These are phyloP conservation scores for Grifola frondosa DNA, from an alignment of 1,284 basidiomycete genomes.

Conservation along the genomic window DNA sequence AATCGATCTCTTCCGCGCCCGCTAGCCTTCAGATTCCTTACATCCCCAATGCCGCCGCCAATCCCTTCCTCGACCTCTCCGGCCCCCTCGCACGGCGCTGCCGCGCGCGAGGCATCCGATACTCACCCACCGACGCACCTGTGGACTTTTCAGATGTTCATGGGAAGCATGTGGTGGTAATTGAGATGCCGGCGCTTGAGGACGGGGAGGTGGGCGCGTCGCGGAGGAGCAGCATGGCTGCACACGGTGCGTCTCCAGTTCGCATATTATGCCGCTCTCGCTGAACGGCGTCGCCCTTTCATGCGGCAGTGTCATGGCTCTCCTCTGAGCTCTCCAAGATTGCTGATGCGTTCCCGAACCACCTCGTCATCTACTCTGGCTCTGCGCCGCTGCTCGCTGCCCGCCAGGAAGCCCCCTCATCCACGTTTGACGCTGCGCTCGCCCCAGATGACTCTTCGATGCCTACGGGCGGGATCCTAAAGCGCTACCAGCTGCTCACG, in stretches of 20 bases:
- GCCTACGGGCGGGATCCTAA: slow-evolving; percentile 65
- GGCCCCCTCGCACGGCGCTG: slow-evolving; percentile 51
- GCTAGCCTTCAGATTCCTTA: slow-evolving; percentile 65
- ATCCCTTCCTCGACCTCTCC: slow-evolving; percentile 37
- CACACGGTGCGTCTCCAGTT: slow-evolving; percentile 48
- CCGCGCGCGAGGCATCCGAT: slow-evolving; percentile 37
- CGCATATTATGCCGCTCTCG: neutral
- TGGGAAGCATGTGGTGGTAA: slow-evolving; percentile 54
- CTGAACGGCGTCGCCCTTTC: neutral
- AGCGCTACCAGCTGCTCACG: slow-evolving; percentile 76
- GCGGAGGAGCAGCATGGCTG: slow-evolving; percentile 46
- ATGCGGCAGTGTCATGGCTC: slow-evolving; percentile 24
- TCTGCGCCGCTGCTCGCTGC: slow-evolving; percentile 34
- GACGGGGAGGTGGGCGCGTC: slow-evolving; percentile 35
- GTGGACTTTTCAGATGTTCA: slow-evolving; percentile 17
- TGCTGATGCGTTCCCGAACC: slow-evolving; percentile 49
- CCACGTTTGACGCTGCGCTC: slow-evolving; percentile 12
- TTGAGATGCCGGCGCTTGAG: slow-evolving; percentile 52
- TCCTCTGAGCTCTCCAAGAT: slow-evolving; percentile 49
- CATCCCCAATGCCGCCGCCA: slow-evolving; percentile 36
- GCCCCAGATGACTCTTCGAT: slow-evolving; percentile 27
- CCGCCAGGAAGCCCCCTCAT: slow-evolving; percentile 17
- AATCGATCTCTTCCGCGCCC: slow-evolving; percentile 44
- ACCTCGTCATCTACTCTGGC: slow-evolving; percentile 67
- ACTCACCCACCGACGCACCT: slow-evolving; percentile 10